Base-by-base conservation (phyloP, 306 rosid species). In the Ammopiptanthus mongolicus region DNA sequence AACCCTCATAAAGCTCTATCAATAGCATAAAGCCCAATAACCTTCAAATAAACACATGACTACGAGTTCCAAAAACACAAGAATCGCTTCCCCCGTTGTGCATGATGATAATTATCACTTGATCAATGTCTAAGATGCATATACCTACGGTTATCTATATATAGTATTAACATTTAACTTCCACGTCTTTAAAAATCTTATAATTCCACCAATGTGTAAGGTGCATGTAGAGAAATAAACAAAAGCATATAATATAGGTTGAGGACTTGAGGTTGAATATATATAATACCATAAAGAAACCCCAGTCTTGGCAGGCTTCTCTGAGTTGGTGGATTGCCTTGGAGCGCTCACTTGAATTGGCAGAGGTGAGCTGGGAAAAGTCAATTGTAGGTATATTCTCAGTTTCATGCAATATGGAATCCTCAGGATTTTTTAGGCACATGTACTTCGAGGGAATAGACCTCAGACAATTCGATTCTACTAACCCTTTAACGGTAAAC, bases 231-330 rank as follows among this genome's bases (percentile, higher is more conserved):
- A 69, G 31, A 31, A 31, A 25, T 25, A 25, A 25, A 25, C 3
- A 3, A 25, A 33, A 11, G 11, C 21, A 21, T 21, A n/a, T n/a
- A n/a, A 36, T 33, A 47, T 21, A 44, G 53, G 22, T 57, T 60
- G 25, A 62, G 14, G 14, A 23, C 8, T 57, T 60, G 25, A 62
- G 14, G 62, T 61, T 50, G 19, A 9, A 22, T 15, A 33, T 36
- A 22, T 15, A 19, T 34, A 28, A 10, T 81, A 87, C 91, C 87
- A 80, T 56, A 37, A 87, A 87, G 71, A 87, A 87, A 50, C 89
- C 91, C 91, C 91, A 87, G 4, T 87, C 81, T 3, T 81, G 76
- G 48, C 91, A 87, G 4, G 91, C 84, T n/a, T 71, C 46, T 0
- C 79, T 86, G 0, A 87, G 84, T 42, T 82, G 65, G 14, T 69